Evolutionary conservation across 192 early-diverging fungal genomes (phyloP), one percentile per base, ranked within the genome.

Genomic region (Coemansia sp.): DNA sequence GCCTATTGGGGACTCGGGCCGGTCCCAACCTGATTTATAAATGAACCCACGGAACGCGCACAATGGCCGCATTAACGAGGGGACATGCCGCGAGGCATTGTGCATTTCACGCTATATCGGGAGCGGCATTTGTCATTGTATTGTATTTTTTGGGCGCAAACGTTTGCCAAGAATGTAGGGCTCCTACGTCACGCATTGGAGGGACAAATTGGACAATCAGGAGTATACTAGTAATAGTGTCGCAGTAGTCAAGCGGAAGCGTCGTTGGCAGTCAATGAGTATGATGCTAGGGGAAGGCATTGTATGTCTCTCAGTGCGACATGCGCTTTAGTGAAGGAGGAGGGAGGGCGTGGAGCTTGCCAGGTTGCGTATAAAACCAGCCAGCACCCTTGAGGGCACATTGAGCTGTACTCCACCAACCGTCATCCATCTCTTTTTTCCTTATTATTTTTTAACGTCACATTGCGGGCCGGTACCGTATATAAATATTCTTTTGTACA

Each of bases 151-250:
- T 54, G 25, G 27, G 29, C 15, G 14, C 51, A 54, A 54, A 54
- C 51, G 51, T 7, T 54, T 54, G 25, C 29, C 51, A 54, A 54
- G 51, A 54, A 54, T 54, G 51, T 15, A 32, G 27, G 22, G 19
- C n/a, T n/a, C n/a, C n/a, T n/a, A n/a, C 27, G 51, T 54, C 51
- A 54, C 47, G 17, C 29, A 31, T 3, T 32, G 4, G 27, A 31
- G 6, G 51, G 7, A 25, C 32, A 7, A 2, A 5, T 5, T 12
- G 27, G 29, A 54, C 51, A 54, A 54, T 54, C 4, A 25, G 17
- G 7, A 22, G 51, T n/a, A 17, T 14, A 32, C 14, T 15, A 31
- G 27, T 32, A 54, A 25, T 54, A 54, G 51, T 54, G 15, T 54
- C 51, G 51, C 51, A 54, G 51, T 54, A 54, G 51, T 32, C 51